A percentile compares a stretch with the other conserved stretches of the same genome.
Evolutionary conservation across 2,329 filamentous ascomycete species (phyloP).

Genomic region (Colletotrichum cordylinicola): DNA sequence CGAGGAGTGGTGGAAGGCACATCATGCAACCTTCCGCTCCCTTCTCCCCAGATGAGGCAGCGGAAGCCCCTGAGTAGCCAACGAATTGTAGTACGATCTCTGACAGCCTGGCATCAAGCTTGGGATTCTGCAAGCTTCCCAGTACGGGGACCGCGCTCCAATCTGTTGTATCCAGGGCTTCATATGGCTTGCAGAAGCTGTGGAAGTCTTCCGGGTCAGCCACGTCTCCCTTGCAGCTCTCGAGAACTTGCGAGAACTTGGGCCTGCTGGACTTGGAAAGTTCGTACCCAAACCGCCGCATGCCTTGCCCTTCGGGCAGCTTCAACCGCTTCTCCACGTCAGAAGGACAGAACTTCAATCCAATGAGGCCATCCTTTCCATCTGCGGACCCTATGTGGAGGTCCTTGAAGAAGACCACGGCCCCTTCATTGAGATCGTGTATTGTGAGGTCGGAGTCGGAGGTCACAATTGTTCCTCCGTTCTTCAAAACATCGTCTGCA

Average conservation of each 20-base stretch:
- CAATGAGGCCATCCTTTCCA: slow-evolving; percentile 17
- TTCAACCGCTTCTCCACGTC: slow-evolving; percentile 49
- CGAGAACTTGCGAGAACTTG: slow-evolving; percentile 22
- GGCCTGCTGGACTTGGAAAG: slow-evolving; percentile 32
- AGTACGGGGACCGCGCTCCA: slow-evolving; percentile 10
- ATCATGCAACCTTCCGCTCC: slow-evolving; percentile 43
- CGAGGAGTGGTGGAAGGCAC: slow-evolving; percentile 70
- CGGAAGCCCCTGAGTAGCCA: slow-evolving; percentile 34
- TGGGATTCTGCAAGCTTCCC: neutral
- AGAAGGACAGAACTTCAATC: slow-evolving; percentile 32
- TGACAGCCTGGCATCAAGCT: slow-evolving; percentile 43
- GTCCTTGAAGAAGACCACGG: slow-evolving; percentile 73
- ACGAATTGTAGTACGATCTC: slow-evolving; percentile 40
- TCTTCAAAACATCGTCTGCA: slow-evolving; percentile 64
- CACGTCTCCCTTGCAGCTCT: slow-evolving; percentile 7
- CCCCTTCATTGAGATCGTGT: slow-evolving; percentile 71
- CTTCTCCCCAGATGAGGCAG: slow-evolving; percentile 31
- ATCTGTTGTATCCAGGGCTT: slow-evolving; percentile 7
- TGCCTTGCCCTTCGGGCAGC: slow-evolving; percentile 33
- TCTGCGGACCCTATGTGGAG: slow-evolving; percentile 45
- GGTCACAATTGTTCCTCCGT: slow-evolving; percentile 69
- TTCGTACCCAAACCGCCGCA: slow-evolving; percentile 42
- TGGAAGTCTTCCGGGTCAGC: slow-evolving; percentile 28
- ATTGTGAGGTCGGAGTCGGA: slow-evolving; percentile 88
- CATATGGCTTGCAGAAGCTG: slow-evolving; percentile 38